phyloP scores from a whole-genome alignment of 148 eudicot species.

The Rhododendron mucronatum region DNA sequence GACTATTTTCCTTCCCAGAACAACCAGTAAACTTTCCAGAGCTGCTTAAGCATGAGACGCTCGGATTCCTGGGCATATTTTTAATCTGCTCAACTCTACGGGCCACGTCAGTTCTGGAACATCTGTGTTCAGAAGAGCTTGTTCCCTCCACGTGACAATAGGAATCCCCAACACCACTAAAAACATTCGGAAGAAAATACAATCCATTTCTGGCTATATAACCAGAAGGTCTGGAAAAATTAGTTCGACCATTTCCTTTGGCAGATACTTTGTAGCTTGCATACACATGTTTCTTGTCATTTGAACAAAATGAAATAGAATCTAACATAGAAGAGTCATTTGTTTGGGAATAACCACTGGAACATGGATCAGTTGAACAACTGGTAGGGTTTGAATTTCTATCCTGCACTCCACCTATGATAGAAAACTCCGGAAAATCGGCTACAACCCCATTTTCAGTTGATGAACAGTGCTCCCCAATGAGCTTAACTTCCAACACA shows the following conservation, averaged over 20 bases:
- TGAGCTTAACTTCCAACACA: constrained; percentile 6
- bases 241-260: background rate
- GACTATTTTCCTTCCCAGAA: constrained; percentile 21
- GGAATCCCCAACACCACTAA: background rate
- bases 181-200: background rate
- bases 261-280: constrained; percentile 2
- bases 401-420: constrained; percentile 10
- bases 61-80: constrained; percentile 1
- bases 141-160: background rate
- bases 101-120: background rate
- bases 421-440: constrained; percentile 6
- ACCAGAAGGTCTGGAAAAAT: constrained; percentile 1
- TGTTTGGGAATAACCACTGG: constrained; percentile 5
- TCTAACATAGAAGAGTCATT: constrained; percentile 8
- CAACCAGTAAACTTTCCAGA: constrained; percentile 9
- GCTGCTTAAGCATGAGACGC: constrained; percentile 6
- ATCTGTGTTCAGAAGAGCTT: background rate
- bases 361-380: constrained; percentile 1
- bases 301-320: constrained; percentile 16
- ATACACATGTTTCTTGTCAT: background rate
- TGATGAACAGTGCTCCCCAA: background rate
- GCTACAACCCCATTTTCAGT: constrained; percentile 3
- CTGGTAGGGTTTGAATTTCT: background rate
- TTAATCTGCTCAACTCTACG: constrained; percentile 5
- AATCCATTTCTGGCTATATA: background rate